Percentiles rank a stretch among this genome's conserved stretches.
Evolutionary conservation across 108 stramenopile genomes (phyloP).

Genomic region (Cyclotella atomus): DNA sequence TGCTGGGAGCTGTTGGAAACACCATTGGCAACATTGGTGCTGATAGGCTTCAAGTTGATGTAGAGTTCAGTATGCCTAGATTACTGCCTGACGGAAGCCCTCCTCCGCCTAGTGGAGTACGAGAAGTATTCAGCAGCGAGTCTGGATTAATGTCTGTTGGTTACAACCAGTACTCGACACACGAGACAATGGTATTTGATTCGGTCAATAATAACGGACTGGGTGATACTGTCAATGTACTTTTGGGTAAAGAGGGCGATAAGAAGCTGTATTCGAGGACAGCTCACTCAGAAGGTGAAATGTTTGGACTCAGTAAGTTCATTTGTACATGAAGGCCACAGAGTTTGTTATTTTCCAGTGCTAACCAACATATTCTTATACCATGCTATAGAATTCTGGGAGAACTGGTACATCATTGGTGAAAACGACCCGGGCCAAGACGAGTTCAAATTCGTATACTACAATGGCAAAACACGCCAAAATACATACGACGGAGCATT

Average conservation of each 20-base stretch:
- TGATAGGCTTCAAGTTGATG: constrained; percentile 79
- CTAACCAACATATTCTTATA: background rate
- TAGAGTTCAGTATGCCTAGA: constrained; percentile 93
- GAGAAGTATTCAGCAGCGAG: constrained; percentile 53
- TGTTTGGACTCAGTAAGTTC: constrained; percentile 91
- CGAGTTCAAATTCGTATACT: constrained; percentile 95
- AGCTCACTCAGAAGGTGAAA: constrained; percentile 92
- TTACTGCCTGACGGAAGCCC: constrained; percentile 85
- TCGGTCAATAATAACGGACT: constrained; percentile 10
- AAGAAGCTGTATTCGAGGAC: constrained; percentile 78
- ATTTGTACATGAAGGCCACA: background rate
- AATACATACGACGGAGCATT: constrained; percentile 98
- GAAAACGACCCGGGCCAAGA: constrained; percentile 79
- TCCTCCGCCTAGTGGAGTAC: constrained; percentile 72
- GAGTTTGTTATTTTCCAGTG: background rate
- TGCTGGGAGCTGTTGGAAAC: constrained; percentile 43
- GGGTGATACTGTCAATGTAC: constrained; percentile 13
- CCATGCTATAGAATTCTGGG: constrained; percentile 88
- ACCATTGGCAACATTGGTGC: constrained; percentile 22
- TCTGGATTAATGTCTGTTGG: constrained; percentile 70
- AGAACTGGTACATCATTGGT: constrained; percentile 96
- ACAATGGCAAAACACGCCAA: constrained; percentile 96
- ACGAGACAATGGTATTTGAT: constrained; percentile 91
- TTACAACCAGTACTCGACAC: constrained; percentile 82
- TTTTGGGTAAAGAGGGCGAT: constrained; percentile 62